Evolutionary conservation across 73 alveolate species (phyloP), one percentile per base, ranked within the genome.

Genomic region (Uronychia setigera): DNA sequence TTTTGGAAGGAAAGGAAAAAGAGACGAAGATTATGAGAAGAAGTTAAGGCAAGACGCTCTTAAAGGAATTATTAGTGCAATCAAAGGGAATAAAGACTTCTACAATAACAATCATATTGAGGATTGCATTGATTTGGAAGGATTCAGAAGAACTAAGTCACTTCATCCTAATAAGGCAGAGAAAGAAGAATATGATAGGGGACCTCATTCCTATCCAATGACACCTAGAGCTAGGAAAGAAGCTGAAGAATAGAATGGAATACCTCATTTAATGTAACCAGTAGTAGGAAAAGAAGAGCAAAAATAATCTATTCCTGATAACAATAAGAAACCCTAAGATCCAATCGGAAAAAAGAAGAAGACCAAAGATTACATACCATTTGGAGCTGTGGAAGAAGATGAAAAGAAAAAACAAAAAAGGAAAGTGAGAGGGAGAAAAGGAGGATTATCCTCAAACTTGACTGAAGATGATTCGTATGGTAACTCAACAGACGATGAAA

Each of bases 21-120:
- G 67, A 19, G 67, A 58, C 59, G 89, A 82, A 14, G 74, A 82
- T 11, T 31, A 58, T 35, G 89, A 82, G 83, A 60, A 35, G 59
- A 60, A 82, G 33, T 35, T 82, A 11, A 77, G 95, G 75, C 81
- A 74, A 14, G 90, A 89, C 26, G 95, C 95, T 19, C 81, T 89
- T 29, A 89, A 84, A 58, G 67, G 81, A 29, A 74, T 84, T 31
- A 82, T 89, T 0, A 80, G 78, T 25, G 35, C 74, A 30, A 75
- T 89, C n/a, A 89, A 89, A 57, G 80, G 80, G 19, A 89, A 89
- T 59, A 79, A 87, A 59, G 91, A 87, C 29, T 80, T 89, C 31
- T 28, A 46, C 32, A 35, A 29, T 1, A 82, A 83, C 31, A 59
- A 77, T 46, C n/a, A 59, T 31, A 60, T 88, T 26, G 94, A 88